These are phyloP conservation scores for Byssochlamys sp. DNA, from an alignment of 2,329 filamentous ascomycete genomes.

Conservation along the genomic window DNA sequence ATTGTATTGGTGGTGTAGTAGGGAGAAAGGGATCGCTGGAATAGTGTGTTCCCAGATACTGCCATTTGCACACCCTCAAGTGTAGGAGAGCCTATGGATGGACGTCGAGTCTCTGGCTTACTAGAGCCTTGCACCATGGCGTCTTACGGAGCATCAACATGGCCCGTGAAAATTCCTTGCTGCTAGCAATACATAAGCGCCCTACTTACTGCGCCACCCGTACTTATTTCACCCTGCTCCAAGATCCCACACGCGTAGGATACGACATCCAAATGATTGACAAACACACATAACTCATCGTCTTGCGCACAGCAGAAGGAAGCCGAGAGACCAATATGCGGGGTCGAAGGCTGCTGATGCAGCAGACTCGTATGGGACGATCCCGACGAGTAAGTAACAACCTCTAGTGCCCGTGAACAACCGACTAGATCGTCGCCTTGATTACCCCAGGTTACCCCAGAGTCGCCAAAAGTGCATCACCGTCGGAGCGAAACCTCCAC, in stretches of 20 bases:
- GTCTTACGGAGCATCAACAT: not conserved
- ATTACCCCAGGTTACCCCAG: not conserved
- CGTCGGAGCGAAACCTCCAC: not conserved
- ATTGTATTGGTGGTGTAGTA: constrained; percentile 54
- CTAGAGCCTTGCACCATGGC: constrained; percentile 6
- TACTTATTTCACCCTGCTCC: too few species aligned
- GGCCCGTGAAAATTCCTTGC: too few species aligned
- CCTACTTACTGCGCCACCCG: too few species aligned
- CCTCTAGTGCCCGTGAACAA: not conserved
- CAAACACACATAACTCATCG: not conserved
- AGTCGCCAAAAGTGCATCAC: not conserved
- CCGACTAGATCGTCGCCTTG: not conserved
- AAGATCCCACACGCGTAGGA: too few species aligned
- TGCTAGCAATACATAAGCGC: too few species aligned
- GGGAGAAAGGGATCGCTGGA: constrained; percentile 49
- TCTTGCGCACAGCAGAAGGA: not conserved
- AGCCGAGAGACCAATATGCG: not conserved
- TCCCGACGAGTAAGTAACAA: not conserved
- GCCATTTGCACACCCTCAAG: constrained; percentile 39
- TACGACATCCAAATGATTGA: too few species aligned
- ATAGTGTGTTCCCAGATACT: constrained; percentile 44
- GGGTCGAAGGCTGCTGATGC: not conserved
- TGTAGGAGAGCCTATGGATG: constrained; percentile 34
- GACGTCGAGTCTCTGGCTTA: constrained; percentile 34
- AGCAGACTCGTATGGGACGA: not conserved